phyloP scores from a whole-genome alignment of 2,329 filamentous ascomycete genomes.

The Mycosphaerella sp. region DNA sequence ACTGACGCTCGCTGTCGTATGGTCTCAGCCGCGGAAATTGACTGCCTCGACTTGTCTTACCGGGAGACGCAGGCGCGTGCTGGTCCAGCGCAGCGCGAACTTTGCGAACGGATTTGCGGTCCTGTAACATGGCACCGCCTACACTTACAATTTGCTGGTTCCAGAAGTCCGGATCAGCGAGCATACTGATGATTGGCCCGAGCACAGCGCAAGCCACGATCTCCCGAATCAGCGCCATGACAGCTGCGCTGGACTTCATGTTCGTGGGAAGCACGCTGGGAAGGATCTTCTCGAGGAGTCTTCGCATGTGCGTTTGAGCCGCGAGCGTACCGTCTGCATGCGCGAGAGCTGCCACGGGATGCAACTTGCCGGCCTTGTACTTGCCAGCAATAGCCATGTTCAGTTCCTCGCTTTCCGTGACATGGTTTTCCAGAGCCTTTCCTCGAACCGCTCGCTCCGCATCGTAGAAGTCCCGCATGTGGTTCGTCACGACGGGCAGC shows the following conservation, averaged over 20 bases:
- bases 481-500: slow-evolving; percentile 79
- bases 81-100: slow-evolving; percentile 87
- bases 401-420: slow-evolving; percentile 94
- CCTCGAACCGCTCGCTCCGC: slow-evolving; percentile 84
- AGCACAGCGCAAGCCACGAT: slow-evolving; percentile 90
- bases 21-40: slow-evolving; percentile 73
- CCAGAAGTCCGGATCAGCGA: slow-evolving; percentile 94
- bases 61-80: slow-evolving; percentile 71
- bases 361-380: slow-evolving; percentile 80
- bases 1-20: slow-evolving; percentile 81
- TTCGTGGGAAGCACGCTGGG: slow-evolving; percentile 66
- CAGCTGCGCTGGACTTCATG: slow-evolving; percentile 71
- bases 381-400: slow-evolving; percentile 93
- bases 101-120: slow-evolving; percentile 89
- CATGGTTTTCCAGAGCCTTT: slow-evolving; percentile 75
- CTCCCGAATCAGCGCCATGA: slow-evolving; percentile 75
- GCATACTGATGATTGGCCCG: slow-evolving; percentile 67
- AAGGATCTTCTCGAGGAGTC: slow-evolving; percentile 64
- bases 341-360: slow-evolving; percentile 74
- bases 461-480: slow-evolving; percentile 84
- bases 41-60: slow-evolving; percentile 30
- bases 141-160: slow-evolving; percentile 92
- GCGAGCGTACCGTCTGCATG: slow-evolving; percentile 77
- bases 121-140: slow-evolving; percentile 68
- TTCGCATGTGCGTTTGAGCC: slow-evolving; percentile 83